Evolutionary conservation across 208 protist species (phyloP).

Genomic region (Histomonas meleagridis): DNA sequence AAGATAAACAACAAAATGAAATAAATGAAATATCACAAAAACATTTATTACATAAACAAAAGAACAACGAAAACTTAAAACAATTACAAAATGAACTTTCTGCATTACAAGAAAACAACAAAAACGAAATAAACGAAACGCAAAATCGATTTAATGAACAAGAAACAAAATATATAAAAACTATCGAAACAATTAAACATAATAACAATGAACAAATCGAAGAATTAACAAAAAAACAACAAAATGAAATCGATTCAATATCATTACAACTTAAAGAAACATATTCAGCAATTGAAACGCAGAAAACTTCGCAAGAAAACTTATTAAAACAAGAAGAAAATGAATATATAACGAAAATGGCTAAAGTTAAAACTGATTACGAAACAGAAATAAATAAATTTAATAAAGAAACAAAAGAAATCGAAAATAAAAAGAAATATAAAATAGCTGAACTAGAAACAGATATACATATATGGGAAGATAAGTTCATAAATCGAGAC

Average conservation of each 20-base stretch:
- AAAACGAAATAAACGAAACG: no score
- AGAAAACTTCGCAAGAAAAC: not conserved
- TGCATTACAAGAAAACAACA: no score
- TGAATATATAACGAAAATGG: not conserved
- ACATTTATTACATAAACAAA: no score
- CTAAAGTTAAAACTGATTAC: not conserved
- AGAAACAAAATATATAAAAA: no score
- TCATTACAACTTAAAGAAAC: not conserved
- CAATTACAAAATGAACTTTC: no score
- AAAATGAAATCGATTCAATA: not conserved
- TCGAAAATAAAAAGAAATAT: not conserved
- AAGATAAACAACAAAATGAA: no score
- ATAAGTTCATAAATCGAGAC: not conserved
- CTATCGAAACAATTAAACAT: not conserved
- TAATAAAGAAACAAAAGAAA: not conserved
- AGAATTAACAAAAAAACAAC: not conserved
- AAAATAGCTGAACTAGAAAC: not conserved
- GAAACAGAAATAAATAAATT: not conserved
- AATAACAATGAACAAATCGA: not conserved
- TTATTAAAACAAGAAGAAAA: slow-evolving; percentile 12
- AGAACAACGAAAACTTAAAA: no score
- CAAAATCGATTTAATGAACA: no score
- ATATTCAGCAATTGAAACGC: not conserved
- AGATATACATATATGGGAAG: no score
- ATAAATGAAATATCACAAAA: no score